These are phyloP conservation scores for Boletus mariae DNA, from an alignment of 1,284 basidiomycete genomes.

Conservation along the genomic window DNA sequence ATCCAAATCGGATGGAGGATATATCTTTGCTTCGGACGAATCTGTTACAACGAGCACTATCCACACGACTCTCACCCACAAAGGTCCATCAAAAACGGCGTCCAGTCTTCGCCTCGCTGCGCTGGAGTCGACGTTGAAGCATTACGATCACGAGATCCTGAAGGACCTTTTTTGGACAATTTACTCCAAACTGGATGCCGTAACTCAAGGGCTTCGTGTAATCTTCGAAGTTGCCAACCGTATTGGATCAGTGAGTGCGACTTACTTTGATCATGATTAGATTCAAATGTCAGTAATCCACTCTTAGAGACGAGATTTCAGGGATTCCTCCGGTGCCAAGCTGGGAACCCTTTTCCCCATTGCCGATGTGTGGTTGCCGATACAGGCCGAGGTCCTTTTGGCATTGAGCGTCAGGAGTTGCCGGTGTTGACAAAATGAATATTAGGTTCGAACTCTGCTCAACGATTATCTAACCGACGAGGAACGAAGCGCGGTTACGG, in stretches of 20 bases:
- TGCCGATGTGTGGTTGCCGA: conserved; percentile 86
- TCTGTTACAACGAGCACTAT: conserved; percentile 16
- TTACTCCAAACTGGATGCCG: conserved; percentile 94
- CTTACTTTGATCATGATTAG: conserved; percentile 1
- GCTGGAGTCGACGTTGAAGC: conserved; percentile 72
- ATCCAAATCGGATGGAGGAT: conserved; percentile 45
- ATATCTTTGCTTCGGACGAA: conserved; percentile 46
- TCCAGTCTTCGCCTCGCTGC: conserved; percentile 68
- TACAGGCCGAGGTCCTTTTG: conserved; percentile 78
- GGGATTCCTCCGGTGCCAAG: conserved; percentile 75
- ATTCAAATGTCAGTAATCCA: conserved; percentile 1
- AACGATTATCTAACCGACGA: conserved; percentile 92
- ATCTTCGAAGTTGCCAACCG: conserved; percentile 89
- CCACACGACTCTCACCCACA: conserved; percentile 10
- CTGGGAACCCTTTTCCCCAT: conserved; percentile 74
- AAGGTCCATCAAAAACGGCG: conserved; percentile 36
- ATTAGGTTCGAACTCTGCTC: conserved; percentile 79
- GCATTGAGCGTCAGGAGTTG: conserved; percentile 1
- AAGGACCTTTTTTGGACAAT: conserved; percentile 97
- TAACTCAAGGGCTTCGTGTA: conserved; percentile 90
- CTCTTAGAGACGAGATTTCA: conserved; percentile 79
- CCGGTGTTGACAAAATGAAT: conserved; percentile 4
- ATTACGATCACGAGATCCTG: conserved; percentile 80
- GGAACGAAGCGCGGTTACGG: conserved; percentile 69
- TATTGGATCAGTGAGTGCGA: conserved; percentile 73